Evolutionary conservation across 1,284 basidiomycete genomes (phyloP).

Genomic region (Tausonia pullulans): DNA sequence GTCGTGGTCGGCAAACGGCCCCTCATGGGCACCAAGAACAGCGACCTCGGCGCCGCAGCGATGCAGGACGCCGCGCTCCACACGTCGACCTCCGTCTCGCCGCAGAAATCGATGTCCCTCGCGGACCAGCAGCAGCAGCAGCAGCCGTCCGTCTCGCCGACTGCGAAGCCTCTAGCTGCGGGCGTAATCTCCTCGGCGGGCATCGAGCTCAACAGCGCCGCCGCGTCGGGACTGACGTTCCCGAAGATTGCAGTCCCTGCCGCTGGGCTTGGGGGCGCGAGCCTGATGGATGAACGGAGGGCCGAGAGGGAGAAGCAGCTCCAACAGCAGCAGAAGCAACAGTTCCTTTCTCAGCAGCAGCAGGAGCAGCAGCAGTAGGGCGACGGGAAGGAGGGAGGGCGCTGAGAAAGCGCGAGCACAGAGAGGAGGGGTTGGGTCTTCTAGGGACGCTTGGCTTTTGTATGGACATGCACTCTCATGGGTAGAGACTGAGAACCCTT

Average conservation of each 20-base stretch:
- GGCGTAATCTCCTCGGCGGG: neutral
- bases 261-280: constrained; percentile 1
- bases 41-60: neutral
- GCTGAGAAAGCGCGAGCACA: too few relatives aligned
- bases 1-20: too few relatives aligned
- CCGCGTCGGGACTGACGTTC: neutral
- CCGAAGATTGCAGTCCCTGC: neutral
- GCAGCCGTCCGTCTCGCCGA: neutral
- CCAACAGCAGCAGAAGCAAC: too few relatives aligned
- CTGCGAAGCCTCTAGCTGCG: neutral
- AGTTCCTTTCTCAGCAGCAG: too few relatives aligned
- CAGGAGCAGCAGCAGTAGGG: too few relatives aligned
- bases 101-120: neutral
- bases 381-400: too few relatives aligned
- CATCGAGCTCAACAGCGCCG: neutral
- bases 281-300: constrained; percentile 1
- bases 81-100: neutral
- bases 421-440: too few relatives aligned
- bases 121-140: neutral
- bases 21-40: neutral
- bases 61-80: neutral
- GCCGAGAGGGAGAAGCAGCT: neutral
- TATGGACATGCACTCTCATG: too few relatives aligned
- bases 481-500: too few relatives aligned
- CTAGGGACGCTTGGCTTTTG: too few relatives aligned